Percentiles rank a stretch among this genome's conserved stretches.
phyloP scores from a whole-genome alignment of 768 basidiomycete genomes.

The Royoungia palumana region DNA sequence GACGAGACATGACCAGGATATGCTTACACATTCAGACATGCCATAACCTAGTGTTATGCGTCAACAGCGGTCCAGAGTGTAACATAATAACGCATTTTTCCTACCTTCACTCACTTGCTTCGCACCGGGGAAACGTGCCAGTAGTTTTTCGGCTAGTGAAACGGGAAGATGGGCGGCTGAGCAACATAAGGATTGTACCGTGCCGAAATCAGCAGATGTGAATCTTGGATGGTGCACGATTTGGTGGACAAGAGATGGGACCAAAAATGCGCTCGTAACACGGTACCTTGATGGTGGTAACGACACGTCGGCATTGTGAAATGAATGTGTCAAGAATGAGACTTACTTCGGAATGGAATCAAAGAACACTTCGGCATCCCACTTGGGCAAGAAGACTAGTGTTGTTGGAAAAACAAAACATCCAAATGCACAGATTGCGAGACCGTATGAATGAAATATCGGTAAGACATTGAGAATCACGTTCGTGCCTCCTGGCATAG shows the following conservation, averaged over 20 bases:
- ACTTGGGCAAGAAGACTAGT: conserved; percentile 53
- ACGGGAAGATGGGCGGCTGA: conserved; percentile 71
- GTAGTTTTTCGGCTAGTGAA: conserved; percentile 45
- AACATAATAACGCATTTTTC: conserved; percentile 1
- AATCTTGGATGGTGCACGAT: conserved; percentile 53
- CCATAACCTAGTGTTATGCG: conserved; percentile 54
- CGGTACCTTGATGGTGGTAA: conserved; percentile 42
- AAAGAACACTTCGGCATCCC: conserved; percentile 53
- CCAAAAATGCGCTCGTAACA: conserved; percentile 45
- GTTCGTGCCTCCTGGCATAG: conserved; percentile 45
- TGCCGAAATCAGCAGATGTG: conserved; percentile 49
- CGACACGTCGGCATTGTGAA: background rate
- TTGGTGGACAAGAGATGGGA: conserved; percentile 66
- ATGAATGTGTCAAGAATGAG: background rate
- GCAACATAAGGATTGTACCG: conserved; percentile 39
- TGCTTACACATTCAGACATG: conserved; percentile 62
- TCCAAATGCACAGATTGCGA: conserved; percentile 52
- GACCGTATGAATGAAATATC: conserved; percentile 63
- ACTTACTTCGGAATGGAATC: conserved; percentile 57
- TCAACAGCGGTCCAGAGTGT: conserved; percentile 2
- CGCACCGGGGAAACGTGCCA: conserved; percentile 34
- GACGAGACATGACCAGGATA: background rate
- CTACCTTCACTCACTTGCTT: conserved; percentile 45
- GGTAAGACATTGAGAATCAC: conserved; percentile 59
- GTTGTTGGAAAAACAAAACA: conserved; percentile 45